A percentile compares a stretch with the other conserved stretches of the same genome.
phyloP scores from a whole-genome alignment of 495 filamentous ascomycete genomes.

The Amphirosellinia nigrospora region DNA sequence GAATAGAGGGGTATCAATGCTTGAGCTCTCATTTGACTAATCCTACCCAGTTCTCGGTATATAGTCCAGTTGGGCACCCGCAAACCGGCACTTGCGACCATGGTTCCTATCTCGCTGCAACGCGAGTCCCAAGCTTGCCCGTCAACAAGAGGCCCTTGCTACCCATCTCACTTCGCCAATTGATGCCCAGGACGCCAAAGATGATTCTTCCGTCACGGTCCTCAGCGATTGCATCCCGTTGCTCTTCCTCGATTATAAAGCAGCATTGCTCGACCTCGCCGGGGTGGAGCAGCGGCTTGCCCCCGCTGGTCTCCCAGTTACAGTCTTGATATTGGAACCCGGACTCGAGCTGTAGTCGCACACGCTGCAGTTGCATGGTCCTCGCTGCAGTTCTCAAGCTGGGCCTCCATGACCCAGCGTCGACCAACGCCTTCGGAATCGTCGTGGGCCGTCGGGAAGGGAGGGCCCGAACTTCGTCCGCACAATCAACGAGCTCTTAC shows the following conservation, averaged over 20 bases:
- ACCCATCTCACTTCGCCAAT: slow-evolving; percentile 90
- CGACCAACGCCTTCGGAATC: slow-evolving; percentile 34
- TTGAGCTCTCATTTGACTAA: not conserved
- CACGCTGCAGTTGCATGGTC: slow-evolving; percentile 64
- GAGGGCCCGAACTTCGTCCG: slow-evolving; percentile 82
- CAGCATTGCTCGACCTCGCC: slow-evolving; percentile 91
- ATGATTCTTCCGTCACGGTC: slow-evolving; percentile 66
- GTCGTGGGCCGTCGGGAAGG: slow-evolving; percentile 18
- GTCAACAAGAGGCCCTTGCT: slow-evolving; percentile 87
- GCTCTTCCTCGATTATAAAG: slow-evolving; percentile 79
- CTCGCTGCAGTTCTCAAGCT: slow-evolving; percentile 90
- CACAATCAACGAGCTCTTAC: slow-evolving; percentile 85
- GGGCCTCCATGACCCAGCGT: slow-evolving; percentile 79
- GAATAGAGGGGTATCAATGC: slow-evolving; percentile 11
- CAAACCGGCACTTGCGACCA: slow-evolving; percentile 8
- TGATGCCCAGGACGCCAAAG: slow-evolving; percentile 82
- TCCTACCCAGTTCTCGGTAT: not conserved
- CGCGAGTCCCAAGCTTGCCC: slow-evolving; percentile 71
- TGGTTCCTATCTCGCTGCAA: slow-evolving; percentile 22
- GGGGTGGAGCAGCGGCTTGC: slow-evolving; percentile 74
- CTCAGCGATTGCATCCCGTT: slow-evolving; percentile 43
- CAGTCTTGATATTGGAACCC: slow-evolving; percentile 54
- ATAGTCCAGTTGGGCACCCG: not conserved
- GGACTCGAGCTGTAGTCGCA: slow-evolving; percentile 55
- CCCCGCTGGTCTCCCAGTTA: slow-evolving; percentile 58